These are phyloP conservation scores for Huntiella bhutanensis DNA, from an alignment of 2,329 filamentous ascomycete genomes.

Conservation along the genomic window DNA sequence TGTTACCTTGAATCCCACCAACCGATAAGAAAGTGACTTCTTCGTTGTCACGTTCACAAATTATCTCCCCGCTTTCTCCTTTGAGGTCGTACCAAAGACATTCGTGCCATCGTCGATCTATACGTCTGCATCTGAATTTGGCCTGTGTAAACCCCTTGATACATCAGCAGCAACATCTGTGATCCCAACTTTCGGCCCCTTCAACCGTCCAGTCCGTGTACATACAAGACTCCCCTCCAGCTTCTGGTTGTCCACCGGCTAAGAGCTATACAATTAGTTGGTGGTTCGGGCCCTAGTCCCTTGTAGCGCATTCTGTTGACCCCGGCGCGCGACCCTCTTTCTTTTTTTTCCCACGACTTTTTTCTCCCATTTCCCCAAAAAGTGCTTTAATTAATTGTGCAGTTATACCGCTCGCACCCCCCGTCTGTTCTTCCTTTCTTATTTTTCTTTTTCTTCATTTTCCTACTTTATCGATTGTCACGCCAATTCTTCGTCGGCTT, in stretches of 20 bases:
- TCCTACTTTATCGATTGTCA: not conserved
- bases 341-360: not conserved
- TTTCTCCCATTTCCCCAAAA: slow-evolving; percentile 7
- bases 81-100: too few relatives aligned
- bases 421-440: slow-evolving; percentile 4
- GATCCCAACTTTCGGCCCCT: too few relatives aligned
- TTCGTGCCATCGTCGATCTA: too few relatives aligned
- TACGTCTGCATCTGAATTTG: too few relatives aligned
- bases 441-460: slow-evolving; percentile 1
- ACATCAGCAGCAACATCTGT: too few relatives aligned
- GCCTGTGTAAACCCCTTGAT: too few relatives aligned
- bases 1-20: too few relatives aligned
- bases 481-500: not conserved
- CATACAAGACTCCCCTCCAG: too few relatives aligned
- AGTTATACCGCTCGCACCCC: not conserved
- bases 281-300: slow-evolving; percentile 4
- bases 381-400: slow-evolving; percentile 8
- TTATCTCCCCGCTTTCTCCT: too few relatives aligned
- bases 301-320: slow-evolving; percentile 4
- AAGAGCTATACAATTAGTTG: slow-evolving; percentile 4
- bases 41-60: too few relatives aligned
- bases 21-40: too few relatives aligned
- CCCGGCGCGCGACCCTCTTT: slow-evolving; percentile 4
- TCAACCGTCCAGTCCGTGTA: too few relatives aligned
- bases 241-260: not conserved